Evolutionary conservation across 352 stramenopile species (phyloP).

Genomic region (Phytophthora idaei): DNA sequence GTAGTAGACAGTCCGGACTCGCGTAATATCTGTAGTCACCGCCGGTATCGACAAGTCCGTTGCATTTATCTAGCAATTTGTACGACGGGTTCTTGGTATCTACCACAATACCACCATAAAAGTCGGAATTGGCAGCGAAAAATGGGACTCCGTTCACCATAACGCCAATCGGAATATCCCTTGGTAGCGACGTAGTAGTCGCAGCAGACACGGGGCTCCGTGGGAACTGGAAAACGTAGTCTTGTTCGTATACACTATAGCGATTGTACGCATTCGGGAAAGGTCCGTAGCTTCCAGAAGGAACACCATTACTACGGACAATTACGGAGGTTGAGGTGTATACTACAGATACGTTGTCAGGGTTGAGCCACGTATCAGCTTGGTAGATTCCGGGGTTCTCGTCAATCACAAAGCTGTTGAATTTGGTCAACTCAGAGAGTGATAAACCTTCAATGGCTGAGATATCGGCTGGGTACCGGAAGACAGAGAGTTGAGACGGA

Average conservation of each 20-base stretch:
- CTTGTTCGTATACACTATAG: slow-evolving; percentile 48
- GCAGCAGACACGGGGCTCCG: slow-evolving; percentile 39
- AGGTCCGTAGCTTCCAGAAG: slow-evolving; percentile 53
- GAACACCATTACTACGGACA: slow-evolving; percentile 65
- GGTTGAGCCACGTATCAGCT: slow-evolving; percentile 60
- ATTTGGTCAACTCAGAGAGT: slow-evolving; percentile 46
- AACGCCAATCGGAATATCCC: slow-evolving; percentile 59
- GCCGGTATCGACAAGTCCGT: slow-evolving; percentile 62
- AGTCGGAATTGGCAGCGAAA: slow-evolving; percentile 44
- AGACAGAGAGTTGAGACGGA: slow-evolving; percentile 39
- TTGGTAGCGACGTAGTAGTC: slow-evolving; percentile 37
- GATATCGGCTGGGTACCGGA: slow-evolving; percentile 55
- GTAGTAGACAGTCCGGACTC: slow-evolving; percentile 67
- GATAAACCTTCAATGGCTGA: slow-evolving; percentile 56
- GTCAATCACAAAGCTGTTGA: slow-evolving; percentile 64
- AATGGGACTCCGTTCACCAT: slow-evolving; percentile 81
- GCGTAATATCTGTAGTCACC: slow-evolving; percentile 81
- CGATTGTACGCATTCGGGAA: slow-evolving; percentile 76
- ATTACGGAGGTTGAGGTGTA: slow-evolving; percentile 61
- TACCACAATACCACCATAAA: slow-evolving; percentile 54
- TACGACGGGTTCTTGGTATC: slow-evolving; percentile 42
- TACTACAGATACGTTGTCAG: slow-evolving; percentile 44
- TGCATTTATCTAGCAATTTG: slow-evolving; percentile 70
- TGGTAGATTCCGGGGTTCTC: slow-evolving; percentile 37
- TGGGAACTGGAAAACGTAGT: slow-evolving; percentile 74